A percentile compares a stretch with the other conserved stretches of the same genome.
Conservation (phyloP, 768 basidiomycete species). For the Naematelia encephala region DNA sequence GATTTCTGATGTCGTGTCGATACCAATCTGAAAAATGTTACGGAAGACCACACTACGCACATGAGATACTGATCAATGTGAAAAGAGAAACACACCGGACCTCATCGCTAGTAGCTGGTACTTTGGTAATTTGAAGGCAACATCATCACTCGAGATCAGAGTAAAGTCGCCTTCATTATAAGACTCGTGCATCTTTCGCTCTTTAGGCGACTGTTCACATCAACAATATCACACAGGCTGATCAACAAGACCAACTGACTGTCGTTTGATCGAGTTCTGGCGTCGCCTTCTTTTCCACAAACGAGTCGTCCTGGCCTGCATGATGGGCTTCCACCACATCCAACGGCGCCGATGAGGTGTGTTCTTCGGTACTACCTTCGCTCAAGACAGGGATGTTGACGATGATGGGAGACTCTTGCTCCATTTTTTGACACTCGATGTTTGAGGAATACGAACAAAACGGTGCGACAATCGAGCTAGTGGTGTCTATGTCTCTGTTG, state of each 20-base stretch:
- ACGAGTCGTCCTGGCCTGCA: constrained; percentile 2
- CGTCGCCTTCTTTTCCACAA: background rate
- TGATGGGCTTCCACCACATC: too few species aligned
- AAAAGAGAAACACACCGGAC: too few species aligned
- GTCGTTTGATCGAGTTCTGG: background rate
- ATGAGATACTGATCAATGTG: background rate
- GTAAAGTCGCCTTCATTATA: constrained; percentile 11
- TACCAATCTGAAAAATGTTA: background rate
- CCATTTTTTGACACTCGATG: too few species aligned
- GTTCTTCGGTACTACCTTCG: too few species aligned
- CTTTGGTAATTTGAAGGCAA: constrained; percentile 10
- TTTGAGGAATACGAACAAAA: too few species aligned
- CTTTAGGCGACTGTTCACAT: background rate
- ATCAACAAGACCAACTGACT: constrained; percentile 47
- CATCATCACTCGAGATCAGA: constrained; percentile 14
- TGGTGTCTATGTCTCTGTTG: too few species aligned
- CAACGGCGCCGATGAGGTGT: too few species aligned
- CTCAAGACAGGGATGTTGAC: too few species aligned
- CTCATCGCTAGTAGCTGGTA: constrained; percentile 11
- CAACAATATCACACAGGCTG: constrained; percentile 30
- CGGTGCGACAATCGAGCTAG: too few species aligned
- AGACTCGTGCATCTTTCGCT: background rate
- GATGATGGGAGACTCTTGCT: too few species aligned
- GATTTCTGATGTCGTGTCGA: background rate
- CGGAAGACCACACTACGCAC: background rate